Evolutionary conservation across 306 rosid species (phyloP).

Genomic region (Quercus mongolica): DNA sequence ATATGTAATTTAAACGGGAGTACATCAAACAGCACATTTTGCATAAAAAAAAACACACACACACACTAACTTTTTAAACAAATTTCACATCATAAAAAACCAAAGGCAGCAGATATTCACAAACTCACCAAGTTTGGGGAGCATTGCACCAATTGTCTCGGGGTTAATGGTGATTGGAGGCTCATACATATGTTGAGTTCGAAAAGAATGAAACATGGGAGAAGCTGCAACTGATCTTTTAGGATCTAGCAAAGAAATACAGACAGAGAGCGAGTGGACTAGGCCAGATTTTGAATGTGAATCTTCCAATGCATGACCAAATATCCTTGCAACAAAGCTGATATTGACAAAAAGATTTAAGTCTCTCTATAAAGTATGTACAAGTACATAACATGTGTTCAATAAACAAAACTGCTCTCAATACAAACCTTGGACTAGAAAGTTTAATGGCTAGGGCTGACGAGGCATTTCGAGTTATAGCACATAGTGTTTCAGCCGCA

Average conservation of each 20-base stretch:
- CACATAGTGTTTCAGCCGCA: constrained; percentile 87
- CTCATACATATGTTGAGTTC: constrained; percentile 86
- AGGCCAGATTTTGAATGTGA: constrained; percentile 76
- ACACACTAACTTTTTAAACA: neutral
- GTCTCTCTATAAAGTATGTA: neutral
- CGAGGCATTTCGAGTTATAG: constrained; percentile 81
- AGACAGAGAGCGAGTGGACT: constrained; percentile 86
- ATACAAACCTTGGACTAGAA: constrained; percentile 87
- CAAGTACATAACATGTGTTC: neutral
- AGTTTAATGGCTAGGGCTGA: constrained; percentile 87
- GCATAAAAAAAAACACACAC: neutral
- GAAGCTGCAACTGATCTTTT: constrained; percentile 63
- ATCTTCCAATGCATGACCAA: constrained; percentile 89
- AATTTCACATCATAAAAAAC: constrained; percentile 1
- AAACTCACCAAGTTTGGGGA: constrained; percentile 74
- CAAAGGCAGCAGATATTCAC: constrained; percentile 3
- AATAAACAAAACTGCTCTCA: constrained; percentile 6
- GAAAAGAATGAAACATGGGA: constrained; percentile 83
- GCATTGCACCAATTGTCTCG: constrained; percentile 86
- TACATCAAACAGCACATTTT: neutral
- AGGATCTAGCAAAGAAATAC: constrained; percentile 95
- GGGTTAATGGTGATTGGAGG: constrained; percentile 68
- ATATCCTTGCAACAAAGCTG: constrained; percentile 80
- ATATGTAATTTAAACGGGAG: neutral
- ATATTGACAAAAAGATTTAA: constrained; percentile 15